Percentiles rank a stretch among this genome's conserved stretches.
Conservation (phyloP, 495 filamentous ascomycete genomes). For the Lasiosphaeriaceae sp. region DNA sequence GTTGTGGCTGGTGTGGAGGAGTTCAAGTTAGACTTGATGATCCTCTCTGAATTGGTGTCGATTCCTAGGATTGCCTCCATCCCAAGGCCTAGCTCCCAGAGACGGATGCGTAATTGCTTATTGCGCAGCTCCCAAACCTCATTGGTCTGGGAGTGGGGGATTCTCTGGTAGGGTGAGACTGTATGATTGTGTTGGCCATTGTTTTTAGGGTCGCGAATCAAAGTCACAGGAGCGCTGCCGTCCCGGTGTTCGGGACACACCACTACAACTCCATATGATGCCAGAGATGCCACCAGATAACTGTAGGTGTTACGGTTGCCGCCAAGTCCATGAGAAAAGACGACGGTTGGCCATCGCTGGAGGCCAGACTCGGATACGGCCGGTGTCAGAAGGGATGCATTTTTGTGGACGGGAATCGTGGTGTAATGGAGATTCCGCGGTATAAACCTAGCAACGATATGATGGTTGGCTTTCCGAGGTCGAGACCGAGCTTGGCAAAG, state of each 20-base stretch:
- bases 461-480: not conserved
- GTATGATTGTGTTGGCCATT: conserved; percentile 31
- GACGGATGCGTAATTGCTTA: conserved; percentile 62
- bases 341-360: conserved; percentile 65
- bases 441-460: conserved; percentile 42
- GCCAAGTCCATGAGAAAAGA: conserved; percentile 79
- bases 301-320: conserved; percentile 73
- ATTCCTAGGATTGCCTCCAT: conserved; percentile 60
- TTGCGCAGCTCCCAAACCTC: conserved; percentile 58
- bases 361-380: conserved; percentile 20
- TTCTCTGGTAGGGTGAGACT: conserved; percentile 41
- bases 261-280: conserved; percentile 72
- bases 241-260: conserved; percentile 75
- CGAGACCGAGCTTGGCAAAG: not conserved
- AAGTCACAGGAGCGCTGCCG: conserved; percentile 63
- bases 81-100: conserved; percentile 66
- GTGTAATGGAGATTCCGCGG: conserved; percentile 66
- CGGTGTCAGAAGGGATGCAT: conserved; percentile 31
- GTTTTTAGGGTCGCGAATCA: conserved; percentile 48
- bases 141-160: conserved; percentile 51
- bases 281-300: conserved; percentile 63
- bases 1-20: conserved; percentile 35
- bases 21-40: conserved; percentile 41
- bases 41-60: conserved; percentile 43
- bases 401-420: conserved; percentile 48